These are phyloP conservation scores for Scolecobasidium constrictum DNA, from an alignment of 2,329 filamentous ascomycete genomes.

Conservation along the genomic window DNA sequence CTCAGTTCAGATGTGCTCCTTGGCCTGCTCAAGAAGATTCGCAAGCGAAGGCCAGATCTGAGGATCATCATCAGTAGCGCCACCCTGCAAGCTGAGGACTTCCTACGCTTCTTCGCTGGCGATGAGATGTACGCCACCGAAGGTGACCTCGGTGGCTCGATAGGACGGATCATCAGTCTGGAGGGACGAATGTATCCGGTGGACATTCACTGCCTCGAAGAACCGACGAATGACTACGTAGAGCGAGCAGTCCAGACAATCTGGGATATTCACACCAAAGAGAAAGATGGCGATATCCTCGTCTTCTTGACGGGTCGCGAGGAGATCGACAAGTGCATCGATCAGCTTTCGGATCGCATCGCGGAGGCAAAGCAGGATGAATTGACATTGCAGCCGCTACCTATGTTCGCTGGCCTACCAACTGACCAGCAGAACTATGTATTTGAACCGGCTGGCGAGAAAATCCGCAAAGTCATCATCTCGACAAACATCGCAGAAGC, in stretches of 20 bases:
- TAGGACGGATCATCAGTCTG: constrained; percentile 64
- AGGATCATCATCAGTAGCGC: constrained; percentile 88
- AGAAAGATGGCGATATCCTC: constrained; percentile 72
- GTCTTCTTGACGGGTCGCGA: constrained; percentile 88
- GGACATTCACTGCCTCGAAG: constrained; percentile 70
- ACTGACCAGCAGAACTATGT: constrained; percentile 92
- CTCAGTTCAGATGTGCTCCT: constrained; percentile 86
- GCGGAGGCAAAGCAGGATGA: constrained; percentile 49
- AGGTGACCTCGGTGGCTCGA: constrained; percentile 23
- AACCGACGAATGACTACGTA: constrained; percentile 75
- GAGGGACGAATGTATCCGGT: constrained; percentile 85
- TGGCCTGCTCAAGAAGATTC: constrained; percentile 83
- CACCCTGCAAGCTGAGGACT: constrained; percentile 80
- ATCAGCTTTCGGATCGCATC: constrained; percentile 64
- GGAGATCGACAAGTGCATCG: constrained; percentile 77
- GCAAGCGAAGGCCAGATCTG: constrained; percentile 66
- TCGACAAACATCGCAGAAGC: constrained; percentile 96
- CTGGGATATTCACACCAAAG: constrained; percentile 75
- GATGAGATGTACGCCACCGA: constrained; percentile 24
- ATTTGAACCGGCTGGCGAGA: constrained; percentile 72
- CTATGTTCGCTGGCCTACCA: constrained; percentile 79
- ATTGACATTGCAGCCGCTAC: constrained; percentile 56
- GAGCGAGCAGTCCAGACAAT: constrained; percentile 73
- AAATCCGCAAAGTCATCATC: constrained; percentile 82
- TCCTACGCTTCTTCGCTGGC: constrained; percentile 64